Evolutionary conservation across 176 grass and related monocot species (phyloP).

Genomic region (Carex scoparia): DNA sequence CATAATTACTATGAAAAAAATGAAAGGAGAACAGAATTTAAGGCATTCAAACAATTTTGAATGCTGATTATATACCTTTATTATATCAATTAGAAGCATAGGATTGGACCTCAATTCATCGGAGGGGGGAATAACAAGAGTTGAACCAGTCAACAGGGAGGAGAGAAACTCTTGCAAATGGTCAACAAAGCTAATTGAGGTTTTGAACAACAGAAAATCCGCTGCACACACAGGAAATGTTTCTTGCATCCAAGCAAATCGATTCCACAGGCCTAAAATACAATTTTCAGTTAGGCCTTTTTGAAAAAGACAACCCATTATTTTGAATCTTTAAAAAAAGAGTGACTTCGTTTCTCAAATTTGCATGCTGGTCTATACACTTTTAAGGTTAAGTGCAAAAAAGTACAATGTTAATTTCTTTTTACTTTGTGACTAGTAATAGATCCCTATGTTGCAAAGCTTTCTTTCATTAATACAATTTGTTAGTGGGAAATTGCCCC

Average conservation of each 20-base stretch:
- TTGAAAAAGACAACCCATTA: neutral
- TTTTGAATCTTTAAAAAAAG: neutral
- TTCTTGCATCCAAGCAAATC: slow-evolving; percentile 85
- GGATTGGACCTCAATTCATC: slow-evolving; percentile 65
- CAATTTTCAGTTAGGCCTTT: neutral
- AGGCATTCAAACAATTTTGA: neutral
- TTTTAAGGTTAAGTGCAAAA: neutral
- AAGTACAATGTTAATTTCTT: neutral
- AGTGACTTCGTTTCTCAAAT: neutral
- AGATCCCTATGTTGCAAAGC: too few relatives aligned
- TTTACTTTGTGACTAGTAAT: too few relatives aligned
- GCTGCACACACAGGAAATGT: slow-evolving; percentile 46
- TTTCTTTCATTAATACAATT: too few relatives aligned
- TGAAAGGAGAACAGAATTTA: neutral
- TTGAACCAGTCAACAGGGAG: slow-evolving; percentile 62
- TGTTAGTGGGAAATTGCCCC: too few relatives aligned
- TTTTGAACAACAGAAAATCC: slow-evolving; percentile 82
- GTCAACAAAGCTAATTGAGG: slow-evolving; percentile 80
- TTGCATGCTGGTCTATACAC: neutral
- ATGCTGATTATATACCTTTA: slow-evolving; percentile 45
- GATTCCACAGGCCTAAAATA: slow-evolving; percentile 72
- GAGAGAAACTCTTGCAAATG: slow-evolving; percentile 91
- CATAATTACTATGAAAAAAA: neutral
- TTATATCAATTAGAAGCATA: slow-evolving; percentile 46
- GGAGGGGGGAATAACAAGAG: slow-evolving; percentile 65